Conservation (phyloP, 2,329 filamentous ascomycete species). For the Colletotrichum lupini region DNA sequence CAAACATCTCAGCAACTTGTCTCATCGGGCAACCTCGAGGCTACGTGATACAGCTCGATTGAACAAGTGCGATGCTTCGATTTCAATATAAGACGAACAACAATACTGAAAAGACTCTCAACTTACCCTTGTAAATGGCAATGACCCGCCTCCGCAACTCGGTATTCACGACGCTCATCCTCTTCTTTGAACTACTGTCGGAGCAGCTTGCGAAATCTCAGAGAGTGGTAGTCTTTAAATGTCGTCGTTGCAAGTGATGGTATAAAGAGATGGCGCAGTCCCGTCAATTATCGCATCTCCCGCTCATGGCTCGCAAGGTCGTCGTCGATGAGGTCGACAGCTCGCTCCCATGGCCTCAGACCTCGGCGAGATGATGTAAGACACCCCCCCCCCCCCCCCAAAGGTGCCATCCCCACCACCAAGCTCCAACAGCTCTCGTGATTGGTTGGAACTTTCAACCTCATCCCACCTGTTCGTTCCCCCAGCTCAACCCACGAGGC, state of each 20-base stretch:
- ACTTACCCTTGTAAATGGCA: constrained; percentile 84
- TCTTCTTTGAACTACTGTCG: not conserved
- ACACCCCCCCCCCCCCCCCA: not conserved
- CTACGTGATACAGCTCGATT: not conserved
- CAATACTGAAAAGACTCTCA: not conserved
- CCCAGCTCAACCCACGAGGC: not conserved
- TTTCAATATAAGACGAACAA: not conserved
- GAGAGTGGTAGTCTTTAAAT: not conserved
- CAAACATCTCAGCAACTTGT: not conserved
- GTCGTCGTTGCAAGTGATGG: not conserved
- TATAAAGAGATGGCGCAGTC: not conserved
- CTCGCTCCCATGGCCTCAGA: not conserved
- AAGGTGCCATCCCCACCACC: not conserved
- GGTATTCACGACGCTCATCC: constrained; percentile 51
- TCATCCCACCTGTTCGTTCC: not conserved
- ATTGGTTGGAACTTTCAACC: not conserved
- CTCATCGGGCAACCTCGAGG: not conserved
- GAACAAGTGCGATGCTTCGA: no score
- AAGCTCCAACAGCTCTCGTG: not conserved
- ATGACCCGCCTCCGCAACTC: constrained; percentile 83
- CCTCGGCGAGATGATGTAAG: constrained; percentile 18
- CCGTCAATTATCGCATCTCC: not conserved
- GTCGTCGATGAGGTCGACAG: constrained; percentile 6
- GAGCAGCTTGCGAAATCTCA: not conserved
- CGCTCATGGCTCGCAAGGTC: not conserved